phyloP scores from a whole-genome alignment of 2,329 filamentous ascomycete genomes.

The Bisporella sp. region DNA sequence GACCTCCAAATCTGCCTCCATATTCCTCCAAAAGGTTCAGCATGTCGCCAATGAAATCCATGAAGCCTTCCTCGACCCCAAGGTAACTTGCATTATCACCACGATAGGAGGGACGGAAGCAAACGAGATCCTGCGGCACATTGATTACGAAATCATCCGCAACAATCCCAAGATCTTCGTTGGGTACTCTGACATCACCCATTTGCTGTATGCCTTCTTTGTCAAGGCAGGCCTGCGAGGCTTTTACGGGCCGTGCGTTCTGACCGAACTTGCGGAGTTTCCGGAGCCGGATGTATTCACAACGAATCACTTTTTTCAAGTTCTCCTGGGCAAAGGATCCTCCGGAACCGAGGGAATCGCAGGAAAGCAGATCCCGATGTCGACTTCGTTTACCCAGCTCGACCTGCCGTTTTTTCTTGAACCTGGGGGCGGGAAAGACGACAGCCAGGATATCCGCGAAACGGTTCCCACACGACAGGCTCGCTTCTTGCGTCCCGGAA shows the following conservation, averaged over 20 bases:
- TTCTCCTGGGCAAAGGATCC: constrained; percentile 1
- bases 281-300: constrained; percentile 16
- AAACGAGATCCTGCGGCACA: constrained; percentile 22
- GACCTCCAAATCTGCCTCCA: no score
- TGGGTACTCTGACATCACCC: constrained; percentile 26
- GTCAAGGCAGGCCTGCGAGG: constrained; percentile 15
- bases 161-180: constrained; percentile 27
- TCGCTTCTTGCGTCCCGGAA: neutral
- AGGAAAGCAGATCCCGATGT: no score
- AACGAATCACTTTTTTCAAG: constrained; percentile 13
- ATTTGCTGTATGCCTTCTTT: constrained; percentile 21
- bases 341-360: neutral
- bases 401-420: no score
- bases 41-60: no score
- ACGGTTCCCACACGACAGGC: no score
- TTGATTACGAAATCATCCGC: constrained; percentile 24
- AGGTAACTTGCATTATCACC: constrained; percentile 15
- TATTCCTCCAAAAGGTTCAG: no score
- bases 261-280: constrained; percentile 21
- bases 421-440: no score
- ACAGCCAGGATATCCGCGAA: no score
- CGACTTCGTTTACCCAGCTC: no score
- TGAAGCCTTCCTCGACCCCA: no score
- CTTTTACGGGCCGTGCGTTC: constrained; percentile 25
- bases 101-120: constrained; percentile 20